A percentile compares a stretch with the other conserved stretches of the same genome.
Evolutionary conservation across 225 moss, liverwort and hornwort genomes (phyloP).

Genomic region (Lunularia cruciata): DNA sequence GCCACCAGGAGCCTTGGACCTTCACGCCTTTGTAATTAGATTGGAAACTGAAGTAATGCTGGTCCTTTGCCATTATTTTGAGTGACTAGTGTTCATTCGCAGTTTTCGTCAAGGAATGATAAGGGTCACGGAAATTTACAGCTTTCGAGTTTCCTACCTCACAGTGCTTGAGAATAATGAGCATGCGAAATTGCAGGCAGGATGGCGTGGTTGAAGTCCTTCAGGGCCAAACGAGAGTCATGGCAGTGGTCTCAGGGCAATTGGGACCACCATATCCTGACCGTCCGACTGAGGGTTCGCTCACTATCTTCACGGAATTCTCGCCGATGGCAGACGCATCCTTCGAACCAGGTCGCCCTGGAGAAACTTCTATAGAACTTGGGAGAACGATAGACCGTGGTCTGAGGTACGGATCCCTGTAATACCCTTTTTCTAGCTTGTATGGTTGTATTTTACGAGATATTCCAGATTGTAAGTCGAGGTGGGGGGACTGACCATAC

Average conservation of each 20-base stretch:
- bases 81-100: no score
- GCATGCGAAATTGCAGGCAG: conserved; percentile 56
- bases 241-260: conserved; percentile 73
- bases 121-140: no score
- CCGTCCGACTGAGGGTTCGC: conserved; percentile 75
- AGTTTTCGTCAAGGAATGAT: no score
- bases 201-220: conserved; percentile 84
- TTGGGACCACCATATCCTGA: conserved; percentile 75
- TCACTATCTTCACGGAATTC: conserved; percentile 69
- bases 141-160: no score
- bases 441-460: no score
- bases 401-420: conserved; percentile 56
- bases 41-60: no score
- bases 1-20: no score
- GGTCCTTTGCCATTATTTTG: no score
- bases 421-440: not conserved
- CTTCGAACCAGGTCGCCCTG: conserved; percentile 76
- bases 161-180: no score
- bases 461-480: no score
- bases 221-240: conserved; percentile 63
- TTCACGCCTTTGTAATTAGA: no score
- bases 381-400: conserved; percentile 82
- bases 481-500: no score
- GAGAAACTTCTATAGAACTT: conserved; percentile 77
- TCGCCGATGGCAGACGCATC: conserved; percentile 85